phyloP scores from a whole-genome alignment of 768 basidiomycete genomes.

The Lactifluus volemus region DNA sequence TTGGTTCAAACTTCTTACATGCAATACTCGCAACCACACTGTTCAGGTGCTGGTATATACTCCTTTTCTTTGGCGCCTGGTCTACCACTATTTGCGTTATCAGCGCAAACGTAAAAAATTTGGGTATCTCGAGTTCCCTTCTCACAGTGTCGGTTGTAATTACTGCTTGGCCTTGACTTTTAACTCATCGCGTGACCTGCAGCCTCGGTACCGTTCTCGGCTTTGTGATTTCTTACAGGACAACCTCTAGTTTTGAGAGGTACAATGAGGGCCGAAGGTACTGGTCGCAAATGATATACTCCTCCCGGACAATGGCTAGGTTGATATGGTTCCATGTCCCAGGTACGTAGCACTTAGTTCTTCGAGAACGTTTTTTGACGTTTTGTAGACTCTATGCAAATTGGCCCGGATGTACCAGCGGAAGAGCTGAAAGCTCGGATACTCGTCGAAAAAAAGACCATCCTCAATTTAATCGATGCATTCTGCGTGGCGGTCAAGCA shows the following conservation, averaged over 20 bases:
- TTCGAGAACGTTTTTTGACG: neutral
- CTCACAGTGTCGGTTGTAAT: slow-evolving; percentile 50
- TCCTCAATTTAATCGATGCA: slow-evolving; percentile 58
- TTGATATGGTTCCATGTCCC: slow-evolving; percentile 63
- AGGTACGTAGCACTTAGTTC: slow-evolving; percentile 28
- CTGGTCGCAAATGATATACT: slow-evolving; percentile 62
- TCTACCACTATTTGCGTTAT: slow-evolving; percentile 48
- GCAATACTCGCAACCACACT: slow-evolving; percentile 32
- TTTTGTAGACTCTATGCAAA: slow-evolving; percentile 23
- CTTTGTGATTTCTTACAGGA: slow-evolving; percentile 66
- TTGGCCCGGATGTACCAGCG: slow-evolving; percentile 14
- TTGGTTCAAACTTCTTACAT: slow-evolving; percentile 18
- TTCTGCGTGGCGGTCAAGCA: slow-evolving; percentile 61
- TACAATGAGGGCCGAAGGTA: slow-evolving; percentile 64
- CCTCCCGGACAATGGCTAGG: slow-evolving; percentile 47
- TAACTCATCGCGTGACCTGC: slow-evolving; percentile 25
- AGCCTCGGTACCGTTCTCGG: slow-evolving; percentile 58
- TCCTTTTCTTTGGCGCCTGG: slow-evolving; percentile 59
- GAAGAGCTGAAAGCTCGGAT: slow-evolving; percentile 38
- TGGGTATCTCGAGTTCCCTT: slow-evolving; percentile 44
- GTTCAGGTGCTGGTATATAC: slow-evolving; percentile 59
- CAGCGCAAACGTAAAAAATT: slow-evolving; percentile 35
- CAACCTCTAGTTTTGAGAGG: slow-evolving; percentile 65
- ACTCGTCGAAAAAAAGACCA: slow-evolving; percentile 59
- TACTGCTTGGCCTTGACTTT: neutral